phyloP scores from a whole-genome alignment of 257 asterid genomes.

The Perilla frutescens region DNA sequence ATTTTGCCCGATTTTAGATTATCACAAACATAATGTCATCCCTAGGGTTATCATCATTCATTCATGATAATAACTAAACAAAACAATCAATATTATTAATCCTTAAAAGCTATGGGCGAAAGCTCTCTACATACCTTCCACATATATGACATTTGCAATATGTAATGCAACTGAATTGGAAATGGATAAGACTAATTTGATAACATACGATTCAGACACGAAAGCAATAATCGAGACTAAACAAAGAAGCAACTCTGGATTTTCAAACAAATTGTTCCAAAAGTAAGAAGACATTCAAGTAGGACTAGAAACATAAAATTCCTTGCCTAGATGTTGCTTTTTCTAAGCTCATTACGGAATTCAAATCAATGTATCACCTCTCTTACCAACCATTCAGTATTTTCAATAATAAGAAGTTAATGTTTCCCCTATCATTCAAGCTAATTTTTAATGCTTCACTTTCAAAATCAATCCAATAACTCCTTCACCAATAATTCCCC shows the following conservation, averaged over 20 bases:
- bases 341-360: neutral
- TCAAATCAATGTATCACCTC: neutral
- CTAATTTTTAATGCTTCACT: neutral
- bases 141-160: neutral
- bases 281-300: neutral
- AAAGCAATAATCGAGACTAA: neutral
- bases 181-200: neutral
- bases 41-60: neutral
- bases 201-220: neutral
- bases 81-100: neutral
- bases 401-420: neutral
- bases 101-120: neutral
- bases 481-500: conserved; percentile 12
- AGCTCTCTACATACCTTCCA: neutral
- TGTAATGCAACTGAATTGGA: neutral
- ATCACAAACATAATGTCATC: neutral
- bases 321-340: neutral
- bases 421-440: neutral
- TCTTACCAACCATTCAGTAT: neutral
- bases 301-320: neutral
- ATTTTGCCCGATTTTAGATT: neutral
- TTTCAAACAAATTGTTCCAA: neutral
- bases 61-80: neutral
- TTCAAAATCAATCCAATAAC: conserved; percentile 17
- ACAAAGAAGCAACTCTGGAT: conserved; percentile 9